Evolutionary conservation across 441 rosid genomes (phyloP), one percentile per base, ranked within the genome.

Genomic region (Erysimum pusillum): DNA sequence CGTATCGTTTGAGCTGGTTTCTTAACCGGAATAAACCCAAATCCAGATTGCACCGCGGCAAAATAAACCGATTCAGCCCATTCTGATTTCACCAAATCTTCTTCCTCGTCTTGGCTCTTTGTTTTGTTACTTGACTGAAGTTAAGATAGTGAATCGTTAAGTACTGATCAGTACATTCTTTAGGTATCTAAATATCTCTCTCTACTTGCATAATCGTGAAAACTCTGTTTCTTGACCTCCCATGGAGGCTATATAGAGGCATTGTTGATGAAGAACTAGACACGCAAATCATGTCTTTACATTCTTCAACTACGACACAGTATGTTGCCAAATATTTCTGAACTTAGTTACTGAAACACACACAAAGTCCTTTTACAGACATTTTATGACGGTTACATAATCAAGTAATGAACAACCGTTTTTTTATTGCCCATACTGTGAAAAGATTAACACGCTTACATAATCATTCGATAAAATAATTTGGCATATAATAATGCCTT

Each of bases 361-460:
- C 38, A 35, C 38, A 35, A 35, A 35, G 38, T 35, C 38, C 38
- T 35, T 35, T 6, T 7, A 7, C 38, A 35, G 38, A 35, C 2
- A 35, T 8, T 35, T 35, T 35, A 35, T 35, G 9, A n/a, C n/a
- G n/a, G n/a, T n/a, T n/a, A n/a, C n/a, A n/a, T n/a, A n/a, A n/a
- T n/a, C n/a, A n/a, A n/a, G n/a, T n/a, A n/a, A n/a, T 74, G 67
- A 64, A 22, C 64, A 64, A 15, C 20, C n/a, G 4, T 46, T 36
- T 18, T 62, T 38, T 58, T 32, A 42, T 57, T 35, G 49, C 22
- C 12, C 67, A 60, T 35, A 25, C 8, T 14, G 8, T 35, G 8
- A 38, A 64, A 51, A 13, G n/a, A 68, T 60, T 3, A 31, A 17
- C 20, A 11, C 18, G 15, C n/a, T 36, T 70, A 70, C 52, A 64